Percentiles rank a stretch among this genome's conserved stretches.
phyloP scores from a whole-genome alignment of 1,139 yeast species.

The Saccharomyces pastorianus region DNA sequence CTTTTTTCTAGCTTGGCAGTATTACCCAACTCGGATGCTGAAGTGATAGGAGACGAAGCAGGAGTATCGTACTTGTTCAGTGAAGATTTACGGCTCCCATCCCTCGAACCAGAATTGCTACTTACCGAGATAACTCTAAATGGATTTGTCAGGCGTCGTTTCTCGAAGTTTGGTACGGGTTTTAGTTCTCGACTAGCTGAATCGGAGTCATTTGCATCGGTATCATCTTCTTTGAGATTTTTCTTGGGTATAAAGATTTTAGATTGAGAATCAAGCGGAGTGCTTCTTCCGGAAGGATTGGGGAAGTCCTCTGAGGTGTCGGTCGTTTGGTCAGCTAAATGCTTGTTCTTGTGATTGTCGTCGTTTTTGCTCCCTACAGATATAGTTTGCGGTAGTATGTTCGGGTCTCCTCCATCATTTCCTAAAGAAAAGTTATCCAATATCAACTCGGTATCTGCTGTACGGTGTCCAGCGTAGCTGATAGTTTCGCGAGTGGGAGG shows the following conservation, averaged over 20 bases:
- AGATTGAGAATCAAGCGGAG: not conserved
- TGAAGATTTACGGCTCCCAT: slow-evolving; percentile 8
- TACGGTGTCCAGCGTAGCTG: not conserved
- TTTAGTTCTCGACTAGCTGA: not conserved
- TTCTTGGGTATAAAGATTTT: slow-evolving; percentile 13
- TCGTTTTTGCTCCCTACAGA: slow-evolving; percentile 3
- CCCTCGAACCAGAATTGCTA: slow-evolving; percentile 9
- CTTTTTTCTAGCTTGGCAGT: slow-evolving; percentile 20
- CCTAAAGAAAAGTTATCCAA: not conserved
- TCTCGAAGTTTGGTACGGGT: not conserved
- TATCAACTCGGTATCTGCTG: not conserved
- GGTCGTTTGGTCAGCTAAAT: not conserved
- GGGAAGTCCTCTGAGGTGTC: not conserved
- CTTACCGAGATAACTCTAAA: slow-evolving; percentile 30
- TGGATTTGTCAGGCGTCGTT: slow-evolving; percentile 21
- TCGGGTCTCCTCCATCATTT: not conserved
- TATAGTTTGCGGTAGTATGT: slow-evolving; percentile 1
- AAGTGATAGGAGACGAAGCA: not conserved
- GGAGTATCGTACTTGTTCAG: slow-evolving; percentile 2
- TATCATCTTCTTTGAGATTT: slow-evolving; percentile 3
- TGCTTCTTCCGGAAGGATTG: not conserved
- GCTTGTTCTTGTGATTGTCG: not conserved
- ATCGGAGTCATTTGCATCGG: slow-evolving; percentile 1
- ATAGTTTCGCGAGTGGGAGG: not conserved
- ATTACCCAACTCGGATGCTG: slow-evolving; percentile 6